phyloP scores from a whole-genome alignment of 164 flowering plant species.

The Cinnamomum micranthum region DNA sequence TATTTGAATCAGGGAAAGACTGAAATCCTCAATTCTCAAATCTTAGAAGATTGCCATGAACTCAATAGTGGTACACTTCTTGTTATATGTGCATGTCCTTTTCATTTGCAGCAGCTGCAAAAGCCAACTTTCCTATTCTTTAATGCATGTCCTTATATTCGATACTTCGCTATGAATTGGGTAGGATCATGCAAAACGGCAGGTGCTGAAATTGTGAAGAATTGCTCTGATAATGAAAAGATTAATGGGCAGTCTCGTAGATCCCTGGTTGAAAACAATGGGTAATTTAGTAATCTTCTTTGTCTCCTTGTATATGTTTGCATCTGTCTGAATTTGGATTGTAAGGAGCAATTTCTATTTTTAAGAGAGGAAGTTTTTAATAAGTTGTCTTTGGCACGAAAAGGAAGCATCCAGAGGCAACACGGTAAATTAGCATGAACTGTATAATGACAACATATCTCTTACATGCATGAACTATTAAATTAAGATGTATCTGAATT shows the following conservation, averaged over 20 bases:
- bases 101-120: neutral
- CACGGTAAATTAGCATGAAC: conserved; percentile 23
- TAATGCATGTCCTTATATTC: neutral
- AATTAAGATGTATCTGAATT: neutral
- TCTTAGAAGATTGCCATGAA: conserved; percentile 5
- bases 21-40: conserved; percentile 7
- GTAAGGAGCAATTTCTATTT: neutral
- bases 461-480: neutral
- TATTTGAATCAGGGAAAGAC: conserved; percentile 25
- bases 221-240: conserved; percentile 18
- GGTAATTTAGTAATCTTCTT: conserved; percentile 23
- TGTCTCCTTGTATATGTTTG: neutral
- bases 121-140: neutral
- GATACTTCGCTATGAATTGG: conserved; percentile 4
- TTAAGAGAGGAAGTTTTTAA: too few relatives aligned
- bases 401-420: conserved; percentile 19
- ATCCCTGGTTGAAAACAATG: conserved; percentile 12
- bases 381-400: conserved; percentile 17
- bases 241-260: conserved; percentile 15
- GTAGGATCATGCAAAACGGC: conserved; percentile 4
- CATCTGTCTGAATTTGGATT: neutral
- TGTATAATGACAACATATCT: neutral
- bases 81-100: neutral
- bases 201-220: conserved; percentile 18
- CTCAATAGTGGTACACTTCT: conserved; percentile 27